Evolutionary conservation across 2,329 filamentous ascomycete species (phyloP).

Genomic region (Fusarium irregulare): DNA sequence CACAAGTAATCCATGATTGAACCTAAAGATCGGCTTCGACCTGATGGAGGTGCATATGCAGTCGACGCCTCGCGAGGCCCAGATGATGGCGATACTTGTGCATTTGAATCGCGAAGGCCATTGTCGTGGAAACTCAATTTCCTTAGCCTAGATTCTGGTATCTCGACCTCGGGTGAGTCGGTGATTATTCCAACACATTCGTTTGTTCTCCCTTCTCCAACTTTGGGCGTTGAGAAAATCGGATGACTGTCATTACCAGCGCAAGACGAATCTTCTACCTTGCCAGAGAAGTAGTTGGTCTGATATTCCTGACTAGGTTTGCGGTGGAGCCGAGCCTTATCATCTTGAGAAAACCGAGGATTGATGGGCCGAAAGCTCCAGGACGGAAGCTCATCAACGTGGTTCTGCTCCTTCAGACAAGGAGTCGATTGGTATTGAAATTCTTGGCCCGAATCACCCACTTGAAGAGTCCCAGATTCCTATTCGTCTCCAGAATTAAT

Average conservation of each 20-base stretch:
- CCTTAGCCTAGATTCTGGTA: not conserved
- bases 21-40: conserved; percentile 43
- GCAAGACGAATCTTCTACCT: not conserved
- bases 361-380: conserved; percentile 31
- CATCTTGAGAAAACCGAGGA: not conserved
- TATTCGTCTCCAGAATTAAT: conserved; percentile 28
- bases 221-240: not conserved
- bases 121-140: not conserved
- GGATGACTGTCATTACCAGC: not conserved
- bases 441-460: conserved; percentile 22
- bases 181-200: not conserved
- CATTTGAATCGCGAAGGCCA: conserved; percentile 3
- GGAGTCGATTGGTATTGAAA: conserved; percentile 26
- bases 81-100: conserved; percentile 10
- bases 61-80: not conserved
- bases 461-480: conserved; percentile 29
- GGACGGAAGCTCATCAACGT: conserved; percentile 45
- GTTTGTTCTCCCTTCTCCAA: not conserved
- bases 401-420: conserved; percentile 35
- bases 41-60: conserved; percentile 15
- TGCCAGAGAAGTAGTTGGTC: conserved; percentile 19
- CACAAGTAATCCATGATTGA: conserved; percentile 50
- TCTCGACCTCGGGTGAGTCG: not conserved
- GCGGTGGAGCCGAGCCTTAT: not conserved
- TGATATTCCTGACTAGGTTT: conserved; percentile 34